These are phyloP conservation scores for Phylloporus arenicola DNA, from an alignment of 768 basidiomycete species.

Conservation along the genomic window DNA sequence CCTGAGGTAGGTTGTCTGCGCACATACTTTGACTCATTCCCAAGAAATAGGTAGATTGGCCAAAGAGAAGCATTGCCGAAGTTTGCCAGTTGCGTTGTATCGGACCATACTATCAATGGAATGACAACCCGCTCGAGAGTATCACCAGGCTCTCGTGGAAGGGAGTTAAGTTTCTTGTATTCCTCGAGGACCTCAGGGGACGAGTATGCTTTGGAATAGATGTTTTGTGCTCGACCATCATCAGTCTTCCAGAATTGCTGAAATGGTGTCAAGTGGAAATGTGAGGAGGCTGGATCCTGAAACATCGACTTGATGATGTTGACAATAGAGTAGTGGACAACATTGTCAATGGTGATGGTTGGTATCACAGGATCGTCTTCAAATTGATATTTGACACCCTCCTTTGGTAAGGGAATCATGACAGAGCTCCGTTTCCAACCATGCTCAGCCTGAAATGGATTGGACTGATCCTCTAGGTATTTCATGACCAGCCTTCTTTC, in stretches of 20 bases:
- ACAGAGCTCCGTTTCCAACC: background rate
- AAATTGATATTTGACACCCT: background rate
- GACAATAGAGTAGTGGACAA: background rate
- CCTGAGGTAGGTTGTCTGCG: background rate
- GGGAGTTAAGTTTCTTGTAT: slow-evolving; percentile 2
- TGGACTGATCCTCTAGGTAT: background rate
- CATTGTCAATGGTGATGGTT: no score
- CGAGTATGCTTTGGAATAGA: background rate
- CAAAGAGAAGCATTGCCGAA: slow-evolving; percentile 3
- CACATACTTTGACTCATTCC: slow-evolving; percentile 8
- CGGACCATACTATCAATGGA: background rate
- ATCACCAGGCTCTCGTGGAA: slow-evolving; percentile 7
- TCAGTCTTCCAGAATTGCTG: slow-evolving; percentile 16
- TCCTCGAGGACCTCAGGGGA: background rate
- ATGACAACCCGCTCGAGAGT: slow-evolving; percentile 12
- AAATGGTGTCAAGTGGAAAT: slow-evolving; percentile 23
- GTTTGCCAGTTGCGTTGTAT: background rate
- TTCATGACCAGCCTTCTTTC: background rate
- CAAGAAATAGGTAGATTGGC: no score
- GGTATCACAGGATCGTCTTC: background rate
- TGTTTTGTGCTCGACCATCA: background rate
- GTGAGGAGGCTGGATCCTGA: background rate
- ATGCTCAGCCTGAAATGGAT: background rate
- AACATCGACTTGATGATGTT: background rate
- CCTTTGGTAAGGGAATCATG: background rate